Evolutionary conservation across 495 filamentous ascomycete species (phyloP).

Genomic region (Xylaria palmicola): DNA sequence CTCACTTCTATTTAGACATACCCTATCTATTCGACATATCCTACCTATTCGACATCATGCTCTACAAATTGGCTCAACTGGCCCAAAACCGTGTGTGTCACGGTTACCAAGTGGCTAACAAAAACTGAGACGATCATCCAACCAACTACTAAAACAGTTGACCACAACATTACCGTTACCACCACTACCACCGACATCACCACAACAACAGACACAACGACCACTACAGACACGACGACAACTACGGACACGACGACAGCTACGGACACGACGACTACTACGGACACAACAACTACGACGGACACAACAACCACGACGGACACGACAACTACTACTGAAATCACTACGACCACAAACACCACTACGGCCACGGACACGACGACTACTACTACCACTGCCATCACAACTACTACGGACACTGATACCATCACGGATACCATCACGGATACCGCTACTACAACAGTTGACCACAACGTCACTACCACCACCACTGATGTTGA

Average conservation of each 20-base stretch:
- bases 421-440: slow-evolving; percentile 19
- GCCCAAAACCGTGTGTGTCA: slow-evolving; percentile 17
- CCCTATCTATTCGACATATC: slow-evolving; percentile 5
- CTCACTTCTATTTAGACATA: slow-evolving; percentile 1
- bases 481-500: slow-evolving; percentile 18
- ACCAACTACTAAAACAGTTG: slow-evolving; percentile 25
- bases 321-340: slow-evolving; percentile 16
- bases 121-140: slow-evolving; percentile 25
- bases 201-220: slow-evolving; percentile 17
- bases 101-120: slow-evolving; percentile 26
- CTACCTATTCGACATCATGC: background rate
- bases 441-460: slow-evolving; percentile 24
- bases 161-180: slow-evolving; percentile 11
- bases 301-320: slow-evolving; percentile 17
- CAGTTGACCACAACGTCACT: slow-evolving; percentile 26
- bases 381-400: slow-evolving; percentile 25
- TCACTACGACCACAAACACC: slow-evolving; percentile 19
- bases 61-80: background rate
- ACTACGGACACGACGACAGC: slow-evolving; percentile 19
- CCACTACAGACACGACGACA: slow-evolving; percentile 25
- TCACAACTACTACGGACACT: slow-evolving; percentile 19
- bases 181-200: slow-evolving; percentile 21
- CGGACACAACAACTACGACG: slow-evolving; percentile 2
- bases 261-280: slow-evolving; percentile 8
- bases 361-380: slow-evolving; percentile 25